Evolutionary conservation across 2,329 filamentous ascomycete species (phyloP).

Genomic region (Curvularia eragrostidis): DNA sequence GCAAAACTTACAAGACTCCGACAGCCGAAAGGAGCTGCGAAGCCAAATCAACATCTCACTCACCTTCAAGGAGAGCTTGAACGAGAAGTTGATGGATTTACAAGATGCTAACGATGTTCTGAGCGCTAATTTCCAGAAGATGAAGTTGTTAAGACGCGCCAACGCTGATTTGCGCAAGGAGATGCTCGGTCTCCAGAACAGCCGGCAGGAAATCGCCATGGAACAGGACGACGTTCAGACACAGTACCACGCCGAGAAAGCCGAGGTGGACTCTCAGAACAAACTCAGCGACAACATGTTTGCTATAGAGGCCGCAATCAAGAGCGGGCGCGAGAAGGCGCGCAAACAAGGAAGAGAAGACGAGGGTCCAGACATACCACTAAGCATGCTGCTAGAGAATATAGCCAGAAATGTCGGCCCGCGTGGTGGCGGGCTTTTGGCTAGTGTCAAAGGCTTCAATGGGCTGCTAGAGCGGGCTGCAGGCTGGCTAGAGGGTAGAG

Average conservation of each 20-base stretch:
- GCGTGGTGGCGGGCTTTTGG: constrained; percentile 42
- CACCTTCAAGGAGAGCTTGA: constrained; percentile 57
- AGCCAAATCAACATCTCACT: constrained; percentile 57
- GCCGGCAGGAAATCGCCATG: constrained; percentile 58
- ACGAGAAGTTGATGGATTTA: constrained; percentile 58
- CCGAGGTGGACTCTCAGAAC: constrained; percentile 33
- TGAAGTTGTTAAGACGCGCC: constrained; percentile 55
- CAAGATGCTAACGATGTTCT: constrained; percentile 61
- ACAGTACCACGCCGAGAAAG: constrained; percentile 36
- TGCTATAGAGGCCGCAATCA: constrained; percentile 48
- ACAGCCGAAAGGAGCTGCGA: constrained; percentile 49
- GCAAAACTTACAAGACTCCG: constrained; percentile 50
- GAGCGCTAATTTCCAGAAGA: constrained; percentile 54
- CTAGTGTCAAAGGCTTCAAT: constrained; percentile 44
- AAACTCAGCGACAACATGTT: constrained; percentile 42
- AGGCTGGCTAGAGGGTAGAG: constrained; percentile 45
- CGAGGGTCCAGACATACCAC: constrained; percentile 42
- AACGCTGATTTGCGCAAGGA: constrained; percentile 55
- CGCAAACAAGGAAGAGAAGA: constrained; percentile 37
- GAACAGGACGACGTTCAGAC: constrained; percentile 57
- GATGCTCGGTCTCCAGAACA: constrained; percentile 56
- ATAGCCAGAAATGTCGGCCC: constrained; percentile 40
- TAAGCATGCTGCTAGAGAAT: constrained; percentile 42
- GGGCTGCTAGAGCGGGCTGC: constrained; percentile 43
- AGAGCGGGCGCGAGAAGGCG: constrained; percentile 43